Base-by-base conservation (phyloP, 148 eudicot species). In the Persicaria tinctoria region DNA sequence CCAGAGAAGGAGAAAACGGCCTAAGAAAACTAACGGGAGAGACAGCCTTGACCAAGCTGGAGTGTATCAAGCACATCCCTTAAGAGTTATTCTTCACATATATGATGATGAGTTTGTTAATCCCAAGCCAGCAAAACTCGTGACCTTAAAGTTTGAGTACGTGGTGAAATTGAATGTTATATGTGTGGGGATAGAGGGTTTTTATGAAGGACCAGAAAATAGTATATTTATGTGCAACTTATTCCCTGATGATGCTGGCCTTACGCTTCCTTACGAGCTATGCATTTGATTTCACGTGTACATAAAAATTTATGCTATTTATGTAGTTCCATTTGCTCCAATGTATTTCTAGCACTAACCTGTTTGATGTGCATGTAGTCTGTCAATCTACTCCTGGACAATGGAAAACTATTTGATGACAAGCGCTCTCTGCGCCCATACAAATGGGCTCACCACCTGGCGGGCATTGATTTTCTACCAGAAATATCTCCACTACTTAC, bases 381-480 rank as follows among this genome's bases (percentile, higher is more conserved):
- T 68, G 93, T 96, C 14, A 94, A 94, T 85, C 90, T 94, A 23
- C 47, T 73, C 72, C 49, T 83, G 75, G 97, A 90, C 63, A 82
- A 89, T 83, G 81, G 78, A 73, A 78, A 80, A 66, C 80, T 74
- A 55, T 91, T 88, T 79, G 96, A 94, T 82, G 90, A 87, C 82
- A 84, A 48, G 76, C 81, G 83, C 79, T 75, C 79, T 51, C 82
- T 87, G 77, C 93, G 96, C 41, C 98, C 98, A 66, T 94, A 92
- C 82, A 92, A 87, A 79, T 94, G 98, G 98, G 97, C 85, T 68
- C 98, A 94, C 76, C 97, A 94, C 85, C 78, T 94, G 85, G 96
- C 91, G 23, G 98, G 98, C 80, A 89, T 92, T 49, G 97, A 94
- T 74, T 87, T 94, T 84, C 74, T 94, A 85, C 98, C 98, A 38